Conservation (phyloP, 768 basidiomycete genomes). For the Xerocomellus amylosporus region DNA sequence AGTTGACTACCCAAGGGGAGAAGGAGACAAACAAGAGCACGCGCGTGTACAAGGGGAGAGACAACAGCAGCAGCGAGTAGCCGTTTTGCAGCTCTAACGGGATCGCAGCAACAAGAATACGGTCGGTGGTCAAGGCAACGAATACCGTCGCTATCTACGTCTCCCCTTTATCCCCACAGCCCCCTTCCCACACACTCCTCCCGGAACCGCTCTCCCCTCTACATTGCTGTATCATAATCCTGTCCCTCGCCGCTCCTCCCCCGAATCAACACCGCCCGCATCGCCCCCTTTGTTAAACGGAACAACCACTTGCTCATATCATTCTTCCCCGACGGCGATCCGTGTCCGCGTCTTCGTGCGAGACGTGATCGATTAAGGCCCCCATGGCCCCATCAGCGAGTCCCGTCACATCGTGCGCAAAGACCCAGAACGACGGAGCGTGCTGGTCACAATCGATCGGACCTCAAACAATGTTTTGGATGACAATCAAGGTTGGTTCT, state of each 20-base stretch:
- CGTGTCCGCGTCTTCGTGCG: background rate
- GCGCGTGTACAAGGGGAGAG: conserved; percentile 7
- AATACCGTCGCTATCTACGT: background rate
- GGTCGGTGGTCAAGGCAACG: conserved; percentile 57
- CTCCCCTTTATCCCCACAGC: conserved; percentile 20
- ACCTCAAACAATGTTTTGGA: background rate
- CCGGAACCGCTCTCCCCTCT: background rate
- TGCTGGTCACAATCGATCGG: too few relatives aligned
- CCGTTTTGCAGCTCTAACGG: conserved; percentile 29
- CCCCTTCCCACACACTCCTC: conserved; percentile 11
- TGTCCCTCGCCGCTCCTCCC: background rate
- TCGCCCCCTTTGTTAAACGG: background rate
- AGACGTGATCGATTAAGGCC: too few relatives aligned
- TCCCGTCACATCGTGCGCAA: background rate
- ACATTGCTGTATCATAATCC: background rate
- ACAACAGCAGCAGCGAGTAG: conserved; percentile 5
- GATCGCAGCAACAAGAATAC: conserved; percentile 33
- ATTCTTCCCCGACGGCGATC: background rate
- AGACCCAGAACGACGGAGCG: too few relatives aligned
- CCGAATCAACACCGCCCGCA: conserved; percentile 8
- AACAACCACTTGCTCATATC: too few relatives aligned
- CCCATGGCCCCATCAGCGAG: background rate
- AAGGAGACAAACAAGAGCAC: conserved; percentile 15
- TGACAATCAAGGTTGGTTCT: conserved; percentile 1
- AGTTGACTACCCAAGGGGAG: conserved; percentile 23